These are phyloP conservation scores for Leccinum arenicola DNA, from an alignment of 768 basidiomycete species.

Conservation along the genomic window DNA sequence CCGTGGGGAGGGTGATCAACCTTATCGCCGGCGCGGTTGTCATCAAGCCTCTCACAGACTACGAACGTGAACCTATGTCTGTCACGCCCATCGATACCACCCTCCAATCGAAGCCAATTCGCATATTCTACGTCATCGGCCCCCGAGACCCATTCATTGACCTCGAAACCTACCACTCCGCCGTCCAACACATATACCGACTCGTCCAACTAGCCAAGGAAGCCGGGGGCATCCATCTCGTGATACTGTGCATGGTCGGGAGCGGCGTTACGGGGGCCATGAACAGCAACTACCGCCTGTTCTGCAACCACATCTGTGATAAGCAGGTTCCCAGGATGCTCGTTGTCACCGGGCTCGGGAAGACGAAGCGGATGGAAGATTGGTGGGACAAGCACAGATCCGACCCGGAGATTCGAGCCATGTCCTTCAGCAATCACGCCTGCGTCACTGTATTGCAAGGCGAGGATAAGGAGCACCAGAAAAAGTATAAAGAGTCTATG, in stretches of 20 bases:
- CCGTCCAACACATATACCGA: constrained; percentile 24
- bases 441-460: constrained; percentile 30
- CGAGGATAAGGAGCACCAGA: constrained; percentile 16
- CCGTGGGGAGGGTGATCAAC: constrained; percentile 27
- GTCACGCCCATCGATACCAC: constrained; percentile 24
- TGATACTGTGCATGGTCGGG: constrained; percentile 39
- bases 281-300: constrained; percentile 37
- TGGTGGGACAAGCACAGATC: constrained; percentile 32
- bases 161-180: constrained; percentile 13
- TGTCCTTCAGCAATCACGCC: constrained; percentile 20
- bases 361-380: constrained; percentile 28
- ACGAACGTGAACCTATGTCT: constrained; percentile 33
- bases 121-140: constrained; percentile 31
- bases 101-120: constrained; percentile 19
- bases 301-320: constrained; percentile 37
- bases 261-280: constrained; percentile 33
- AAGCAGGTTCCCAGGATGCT: constrained; percentile 35
- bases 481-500: constrained; percentile 18
- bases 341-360: constrained; percentile 39
- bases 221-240: constrained; percentile 36
- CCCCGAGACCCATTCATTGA: constrained; percentile 30
- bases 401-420: constrained; percentile 6
- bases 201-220: constrained; percentile 26
- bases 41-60: constrained; percentile 23
- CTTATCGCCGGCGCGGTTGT: constrained; percentile 18